Base-by-base conservation (phyloP, 805 yeast genomes). In the Candida pseudofarinosa region DNA sequence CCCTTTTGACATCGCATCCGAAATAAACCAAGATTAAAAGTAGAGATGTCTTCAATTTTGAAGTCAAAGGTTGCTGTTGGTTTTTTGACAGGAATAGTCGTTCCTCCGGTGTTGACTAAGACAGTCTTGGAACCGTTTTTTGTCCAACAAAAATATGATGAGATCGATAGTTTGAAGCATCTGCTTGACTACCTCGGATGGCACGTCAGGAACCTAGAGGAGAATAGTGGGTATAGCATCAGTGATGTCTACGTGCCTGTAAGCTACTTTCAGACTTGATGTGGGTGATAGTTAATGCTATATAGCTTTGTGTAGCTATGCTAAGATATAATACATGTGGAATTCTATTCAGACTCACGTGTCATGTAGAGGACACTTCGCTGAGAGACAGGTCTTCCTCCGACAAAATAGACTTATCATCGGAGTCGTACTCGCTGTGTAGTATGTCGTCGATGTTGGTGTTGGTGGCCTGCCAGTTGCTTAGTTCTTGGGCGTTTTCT, bases 381-480 rank as follows among this genome's bases (percentile, higher is more conserved):
- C 28, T 23, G 28, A 23, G 31, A 13, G 32, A 31, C 53, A 48
- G 52, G 3, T 51, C 54, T 40, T 53, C 56, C 35, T 51, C 56
- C 14, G 49, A 56, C 19, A 48, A 42, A 4, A 42, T 42, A 14
- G 42, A 46, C 13, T 44, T 51, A 26, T 52, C 52, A 12, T 47
- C 49, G 20, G 48, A 48, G 13, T 48, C 56, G 7, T 47, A 50
- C 8, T 42, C 43, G 7, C 33, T 35, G 17, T 44, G 53, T 2
- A 44, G 45, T 19, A 42, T 33, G 13, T 48, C 54, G 4, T 46
- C 50, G 15, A 61, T 43, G 33, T 56, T 56, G 17, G 63, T 46
- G 39, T 66, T 60, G 23, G 55, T 46, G 19, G 60, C 58, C 48
- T 69, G 74, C 76, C 76, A 70, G 26, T 61, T 59, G 41, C 59